Percentiles rank a stretch among this genome's conserved stretches.
phyloP scores from a whole-genome alignment of 345 rosid genomes.

The Orychophragmus violaceus region DNA sequence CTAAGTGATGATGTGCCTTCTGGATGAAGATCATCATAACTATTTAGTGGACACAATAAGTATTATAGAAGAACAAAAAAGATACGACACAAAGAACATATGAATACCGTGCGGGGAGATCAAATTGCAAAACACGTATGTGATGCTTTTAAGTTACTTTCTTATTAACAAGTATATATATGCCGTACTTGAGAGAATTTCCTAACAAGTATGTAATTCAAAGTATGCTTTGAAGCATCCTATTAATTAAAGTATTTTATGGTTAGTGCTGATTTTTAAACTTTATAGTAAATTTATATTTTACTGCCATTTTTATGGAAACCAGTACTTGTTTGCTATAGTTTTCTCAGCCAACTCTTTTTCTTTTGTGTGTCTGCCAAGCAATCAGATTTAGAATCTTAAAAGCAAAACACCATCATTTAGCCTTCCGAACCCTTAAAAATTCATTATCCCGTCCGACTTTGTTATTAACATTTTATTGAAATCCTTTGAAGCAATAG shows the following conservation, averaged over 20 bases:
- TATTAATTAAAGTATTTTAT: not conserved
- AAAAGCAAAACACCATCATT: not conserved
- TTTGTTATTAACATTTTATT: not conserved
- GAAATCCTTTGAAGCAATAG: not conserved
- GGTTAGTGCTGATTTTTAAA: not conserved
- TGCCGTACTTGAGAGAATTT: constrained; percentile 11
- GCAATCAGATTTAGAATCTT: not conserved
- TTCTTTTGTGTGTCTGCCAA: not conserved
- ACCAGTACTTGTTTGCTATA: not conserved
- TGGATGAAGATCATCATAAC: not conserved
- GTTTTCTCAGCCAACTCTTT: not conserved
- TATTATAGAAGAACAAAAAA: constrained; percentile 3
- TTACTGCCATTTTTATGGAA: not conserved
- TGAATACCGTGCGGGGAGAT: constrained; percentile 21
- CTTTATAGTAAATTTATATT: not conserved
- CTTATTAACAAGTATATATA: constrained; percentile 2
- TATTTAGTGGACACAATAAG: not conserved
- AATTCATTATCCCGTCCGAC: not conserved
- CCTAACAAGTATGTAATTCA: constrained; percentile 11
- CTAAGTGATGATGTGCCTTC: not conserved
- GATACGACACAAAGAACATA: constrained; percentile 20
- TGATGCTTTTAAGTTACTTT: constrained; percentile 25
- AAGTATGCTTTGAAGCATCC: constrained; percentile 27
- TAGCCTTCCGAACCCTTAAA: no score
- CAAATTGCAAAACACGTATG: constrained; percentile 20